These are phyloP conservation scores for Wickerhamomyces bovis DNA, from an alignment of 805 yeast species.

Conservation along the genomic window DNA sequence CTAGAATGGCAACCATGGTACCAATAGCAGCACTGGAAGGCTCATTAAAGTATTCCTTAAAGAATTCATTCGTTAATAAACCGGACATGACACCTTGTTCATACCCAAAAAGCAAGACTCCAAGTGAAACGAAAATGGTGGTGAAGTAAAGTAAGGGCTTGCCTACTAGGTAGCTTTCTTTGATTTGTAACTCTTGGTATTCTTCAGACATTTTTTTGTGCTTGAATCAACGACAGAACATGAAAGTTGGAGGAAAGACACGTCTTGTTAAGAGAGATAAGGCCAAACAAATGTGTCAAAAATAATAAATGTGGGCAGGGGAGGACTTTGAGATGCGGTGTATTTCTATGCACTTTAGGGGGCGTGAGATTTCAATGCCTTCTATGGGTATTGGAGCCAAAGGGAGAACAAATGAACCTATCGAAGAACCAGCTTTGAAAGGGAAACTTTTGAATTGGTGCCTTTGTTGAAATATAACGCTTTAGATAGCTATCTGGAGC, in stretches of 20 bases:
- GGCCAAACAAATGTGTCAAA: background rate
- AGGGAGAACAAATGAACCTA: no score
- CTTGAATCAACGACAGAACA: background rate
- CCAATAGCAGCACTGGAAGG: slow-evolving; percentile 78
- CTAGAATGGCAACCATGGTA: slow-evolving; percentile 81
- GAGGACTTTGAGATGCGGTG: no score
- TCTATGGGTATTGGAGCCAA: no score
- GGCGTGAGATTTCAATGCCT: no score
- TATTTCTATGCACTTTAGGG: no score
- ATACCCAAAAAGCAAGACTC: slow-evolving; percentile 61
- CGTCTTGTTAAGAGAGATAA: background rate
- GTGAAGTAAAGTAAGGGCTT: slow-evolving; percentile 25
- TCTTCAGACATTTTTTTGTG: slow-evolving; percentile 5
- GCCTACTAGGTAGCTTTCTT: slow-evolving; percentile 22
- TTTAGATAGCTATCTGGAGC: no score
- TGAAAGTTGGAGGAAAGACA: background rate
- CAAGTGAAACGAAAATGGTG: slow-evolving; percentile 23
- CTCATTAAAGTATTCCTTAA: slow-evolving; percentile 59
- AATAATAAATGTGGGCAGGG: background rate
- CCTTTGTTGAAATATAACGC: no score
- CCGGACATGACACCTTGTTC: slow-evolving; percentile 93
- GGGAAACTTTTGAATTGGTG: no score
- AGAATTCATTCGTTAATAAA: slow-evolving; percentile 66
- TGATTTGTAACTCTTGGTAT: slow-evolving; percentile 21
- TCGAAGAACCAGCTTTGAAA: no score